phyloP scores from a whole-genome alignment of 129 eudicot genomes.

The Tagetes patula region DNA sequence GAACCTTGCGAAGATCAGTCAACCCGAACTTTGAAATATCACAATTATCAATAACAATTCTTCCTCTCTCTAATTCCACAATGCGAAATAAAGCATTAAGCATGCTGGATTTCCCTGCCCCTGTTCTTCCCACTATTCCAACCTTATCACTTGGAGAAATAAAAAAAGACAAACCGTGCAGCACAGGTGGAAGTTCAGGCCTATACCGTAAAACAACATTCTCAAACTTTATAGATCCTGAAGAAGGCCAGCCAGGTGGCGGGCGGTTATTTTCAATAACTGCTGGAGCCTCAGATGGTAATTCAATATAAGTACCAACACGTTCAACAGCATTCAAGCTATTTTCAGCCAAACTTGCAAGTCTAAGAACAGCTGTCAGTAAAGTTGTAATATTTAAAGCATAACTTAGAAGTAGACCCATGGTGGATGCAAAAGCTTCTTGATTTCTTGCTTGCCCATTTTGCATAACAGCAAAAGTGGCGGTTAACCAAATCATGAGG shows the following conservation, averaged over 20 bases:
- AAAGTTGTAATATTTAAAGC: constrained; percentile 75
- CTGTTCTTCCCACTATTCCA: constrained; percentile 97
- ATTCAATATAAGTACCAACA: constrained; percentile 82
- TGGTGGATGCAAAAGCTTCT: constrained; percentile 88
- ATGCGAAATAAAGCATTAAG: constrained; percentile 90
- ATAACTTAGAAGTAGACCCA: constrained; percentile 94
- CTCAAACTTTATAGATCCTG: constrained; percentile 75
- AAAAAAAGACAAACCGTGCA: constrained; percentile 68
- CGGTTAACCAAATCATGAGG: constrained; percentile 92
- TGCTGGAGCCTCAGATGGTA: constrained; percentile 85
- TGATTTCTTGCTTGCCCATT: constrained; percentile 81
- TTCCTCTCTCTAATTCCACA: constrained; percentile 89
- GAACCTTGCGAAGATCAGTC: constrained; percentile 82
- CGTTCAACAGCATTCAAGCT: constrained; percentile 94
- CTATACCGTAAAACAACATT: constrained; percentile 81
- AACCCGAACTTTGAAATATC: constrained; percentile 87
- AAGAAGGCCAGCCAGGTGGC: constrained; percentile 96
- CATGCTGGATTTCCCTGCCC: constrained; percentile 99
- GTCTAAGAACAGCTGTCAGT: constrained; percentile 70
- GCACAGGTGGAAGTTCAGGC: constrained; percentile 91
- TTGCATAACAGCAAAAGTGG: constrained; percentile 95
- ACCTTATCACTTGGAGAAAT: constrained; percentile 74
- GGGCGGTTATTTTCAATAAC: constrained; percentile 69
- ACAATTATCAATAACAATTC: constrained; percentile 69
- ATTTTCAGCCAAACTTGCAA: constrained; percentile 89